These are phyloP conservation scores for Apiosordaria backusii DNA, from an alignment of 495 filamentous ascomycete species.

Conservation along the genomic window DNA sequence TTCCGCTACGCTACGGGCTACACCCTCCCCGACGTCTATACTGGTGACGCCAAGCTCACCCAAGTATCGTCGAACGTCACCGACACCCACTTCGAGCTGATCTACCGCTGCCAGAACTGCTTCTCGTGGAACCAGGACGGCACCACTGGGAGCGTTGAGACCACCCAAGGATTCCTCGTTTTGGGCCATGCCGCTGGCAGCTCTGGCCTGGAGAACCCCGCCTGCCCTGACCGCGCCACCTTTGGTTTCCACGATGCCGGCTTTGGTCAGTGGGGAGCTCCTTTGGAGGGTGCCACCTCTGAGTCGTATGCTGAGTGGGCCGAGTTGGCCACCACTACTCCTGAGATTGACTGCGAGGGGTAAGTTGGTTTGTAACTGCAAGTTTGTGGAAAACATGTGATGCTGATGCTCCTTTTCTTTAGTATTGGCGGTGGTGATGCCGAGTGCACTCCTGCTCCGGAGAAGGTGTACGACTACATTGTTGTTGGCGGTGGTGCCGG, in stretches of 20 bases:
- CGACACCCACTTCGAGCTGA: slow-evolving; percentile 50
- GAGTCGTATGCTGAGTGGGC: slow-evolving; percentile 50
- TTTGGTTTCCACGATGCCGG: slow-evolving; percentile 37
- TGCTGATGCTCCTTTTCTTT: slow-evolving; percentile 8
- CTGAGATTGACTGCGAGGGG: slow-evolving; percentile 39
- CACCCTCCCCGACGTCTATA: slow-evolving; percentile 53
- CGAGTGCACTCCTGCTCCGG: slow-evolving; percentile 40
- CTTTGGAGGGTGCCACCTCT: slow-evolving; percentile 41
- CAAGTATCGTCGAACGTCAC: slow-evolving; percentile 57
- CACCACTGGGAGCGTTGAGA: slow-evolving; percentile 23
- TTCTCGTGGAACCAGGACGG: slow-evolving; percentile 48
- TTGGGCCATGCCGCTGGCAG: slow-evolving; percentile 31
- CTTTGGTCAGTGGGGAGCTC: slow-evolving; percentile 42
- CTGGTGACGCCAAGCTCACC: slow-evolving; percentile 54
- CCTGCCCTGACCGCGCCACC: slow-evolving; percentile 32
- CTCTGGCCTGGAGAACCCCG: slow-evolving; percentile 21
- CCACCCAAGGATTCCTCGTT: slow-evolving; percentile 23
- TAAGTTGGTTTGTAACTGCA: slow-evolving; percentile 22
- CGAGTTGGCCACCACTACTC: slow-evolving; percentile 36
- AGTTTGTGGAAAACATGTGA: background rate
- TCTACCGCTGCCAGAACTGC: slow-evolving; percentile 63
- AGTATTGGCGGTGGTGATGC: slow-evolving; percentile 7
- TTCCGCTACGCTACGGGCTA: slow-evolving; percentile 59
- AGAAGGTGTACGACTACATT: slow-evolving; percentile 61
- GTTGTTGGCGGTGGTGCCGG: slow-evolving; percentile 62